These are phyloP conservation scores for Aureobasidium leucospermi DNA, from an alignment of 2,329 filamentous ascomycete species.

Conservation along the genomic window DNA sequence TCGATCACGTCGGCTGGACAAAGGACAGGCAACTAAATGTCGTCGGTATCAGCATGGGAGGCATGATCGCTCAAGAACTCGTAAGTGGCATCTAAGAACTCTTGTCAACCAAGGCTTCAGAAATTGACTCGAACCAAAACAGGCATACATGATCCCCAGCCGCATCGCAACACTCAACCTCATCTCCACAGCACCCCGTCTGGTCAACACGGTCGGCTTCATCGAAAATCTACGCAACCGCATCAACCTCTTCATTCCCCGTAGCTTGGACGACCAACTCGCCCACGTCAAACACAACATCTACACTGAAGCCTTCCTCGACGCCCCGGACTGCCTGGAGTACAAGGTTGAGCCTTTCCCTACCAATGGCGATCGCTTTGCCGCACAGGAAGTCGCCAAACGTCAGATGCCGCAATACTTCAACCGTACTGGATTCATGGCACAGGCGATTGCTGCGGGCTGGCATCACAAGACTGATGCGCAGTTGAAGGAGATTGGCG, in stretches of 20 bases:
- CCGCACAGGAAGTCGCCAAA: conserved; percentile 71
- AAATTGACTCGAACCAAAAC: not conserved
- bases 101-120: not conserved
- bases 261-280: conserved; percentile 60
- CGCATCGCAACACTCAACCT: conserved; percentile 44
- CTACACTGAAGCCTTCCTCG: conserved; percentile 59
- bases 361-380: conserved; percentile 74
- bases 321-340: conserved; percentile 48
- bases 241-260: conserved; percentile 57
- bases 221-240: conserved; percentile 56
- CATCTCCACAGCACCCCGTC: conserved; percentile 41
- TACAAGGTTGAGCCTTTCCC: conserved; percentile 48
- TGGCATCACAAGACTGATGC: conserved; percentile 68
- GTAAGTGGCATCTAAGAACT: conserved; percentile 28
- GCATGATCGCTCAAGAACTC: conserved; percentile 87
- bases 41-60: conserved; percentile 75
- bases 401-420: conserved; percentile 54
- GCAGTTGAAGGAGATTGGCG: conserved; percentile 59
- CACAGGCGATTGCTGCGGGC: conserved; percentile 70
- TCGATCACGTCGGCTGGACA: conserved; percentile 63
- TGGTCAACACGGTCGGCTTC: conserved; percentile 44
- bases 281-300: conserved; percentile 57
- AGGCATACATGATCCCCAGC: conserved; percentile 38
- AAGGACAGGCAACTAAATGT: conserved; percentile 55
- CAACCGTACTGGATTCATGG: conserved; percentile 59